phyloP scores from a whole-genome alignment of 148 eudicot genomes.

The Rhododendron simsii region DNA sequence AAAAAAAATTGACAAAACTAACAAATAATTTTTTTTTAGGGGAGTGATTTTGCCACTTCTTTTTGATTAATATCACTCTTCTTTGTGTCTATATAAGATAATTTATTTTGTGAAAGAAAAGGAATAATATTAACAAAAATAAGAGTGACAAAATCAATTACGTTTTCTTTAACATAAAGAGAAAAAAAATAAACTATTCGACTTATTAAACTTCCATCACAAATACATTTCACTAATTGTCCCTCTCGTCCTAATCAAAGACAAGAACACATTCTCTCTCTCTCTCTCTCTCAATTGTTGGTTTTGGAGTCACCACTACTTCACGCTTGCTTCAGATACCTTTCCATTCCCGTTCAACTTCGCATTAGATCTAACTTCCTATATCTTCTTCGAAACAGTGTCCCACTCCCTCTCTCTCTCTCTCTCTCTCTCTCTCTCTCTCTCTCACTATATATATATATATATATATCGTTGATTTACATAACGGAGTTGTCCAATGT shows the following conservation, averaged over 20 bases:
- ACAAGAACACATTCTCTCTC: background rate
- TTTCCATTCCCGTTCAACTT: background rate
- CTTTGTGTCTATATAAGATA: no score
- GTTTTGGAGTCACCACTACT: constrained; percentile 18
- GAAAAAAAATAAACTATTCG: background rate
- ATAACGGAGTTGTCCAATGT: background rate
- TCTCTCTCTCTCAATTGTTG: background rate
- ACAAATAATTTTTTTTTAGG: no score
- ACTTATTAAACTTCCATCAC: background rate
- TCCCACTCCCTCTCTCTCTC: background rate
- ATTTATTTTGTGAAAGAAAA: no score
- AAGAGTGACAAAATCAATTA: no score
- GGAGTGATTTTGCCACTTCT: no score
- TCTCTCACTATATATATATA: background rate
- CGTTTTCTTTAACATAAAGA: no score
- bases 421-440: constrained; percentile 2
- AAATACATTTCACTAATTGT: background rate
- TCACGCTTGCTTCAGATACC: constrained; percentile 17
- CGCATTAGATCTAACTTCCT: background rate
- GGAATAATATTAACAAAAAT: no score
- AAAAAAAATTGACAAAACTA: no score
- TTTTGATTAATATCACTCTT: no score
- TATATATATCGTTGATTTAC: background rate
- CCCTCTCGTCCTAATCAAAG: background rate
- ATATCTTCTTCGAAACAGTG: background rate